Percentiles rank a stretch among this genome's conserved stretches.
Conservation (phyloP, 345 rosid species). For the Eutrema heterophyllum region DNA sequence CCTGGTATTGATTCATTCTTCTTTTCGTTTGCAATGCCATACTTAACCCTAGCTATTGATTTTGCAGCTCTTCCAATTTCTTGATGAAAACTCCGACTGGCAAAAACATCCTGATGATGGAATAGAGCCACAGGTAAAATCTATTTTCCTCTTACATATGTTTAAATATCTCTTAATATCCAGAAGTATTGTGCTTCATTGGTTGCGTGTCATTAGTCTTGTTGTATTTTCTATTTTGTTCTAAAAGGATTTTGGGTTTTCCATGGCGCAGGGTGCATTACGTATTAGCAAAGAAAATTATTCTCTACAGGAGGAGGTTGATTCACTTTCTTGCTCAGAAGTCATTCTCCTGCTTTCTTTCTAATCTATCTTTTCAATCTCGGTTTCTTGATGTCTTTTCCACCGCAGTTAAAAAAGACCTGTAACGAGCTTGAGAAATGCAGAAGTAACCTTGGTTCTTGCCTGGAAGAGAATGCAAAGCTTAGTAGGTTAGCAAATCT, state of each 20-base stretch:
- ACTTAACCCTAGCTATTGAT: neutral
- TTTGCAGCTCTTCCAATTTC: constrained; percentile 58
- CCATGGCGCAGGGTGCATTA: constrained; percentile 42
- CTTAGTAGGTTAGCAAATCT: constrained; percentile 56
- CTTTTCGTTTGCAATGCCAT: neutral
- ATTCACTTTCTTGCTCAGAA: constrained; percentile 22
- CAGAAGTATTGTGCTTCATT: neutral
- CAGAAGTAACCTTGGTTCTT: constrained; percentile 56
- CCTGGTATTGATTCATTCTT: neutral
- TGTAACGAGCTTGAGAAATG: constrained; percentile 63
- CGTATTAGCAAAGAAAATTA: constrained; percentile 42
- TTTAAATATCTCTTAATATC: neutral
- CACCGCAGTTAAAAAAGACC: constrained; percentile 55
- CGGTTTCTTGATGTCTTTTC: constrained; percentile 5
- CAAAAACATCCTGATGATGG: constrained; percentile 33
- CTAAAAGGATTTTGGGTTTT: neutral
- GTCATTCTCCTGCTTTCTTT: constrained; percentile 14
- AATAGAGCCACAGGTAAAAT: constrained; percentile 50
- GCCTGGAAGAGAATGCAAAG: constrained; percentile 75
- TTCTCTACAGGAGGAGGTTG: constrained; percentile 63
- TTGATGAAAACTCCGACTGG: constrained; percentile 47
- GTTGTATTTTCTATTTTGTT: constrained; percentile 4
- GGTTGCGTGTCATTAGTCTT: neutral
- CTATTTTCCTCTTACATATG: constrained; percentile 13
- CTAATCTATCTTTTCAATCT: constrained; percentile 8